Evolutionary conservation across 441 rosid genomes (phyloP), one percentile per base, ranked within the genome.

Genomic region (Gossypium aridum): DNA sequence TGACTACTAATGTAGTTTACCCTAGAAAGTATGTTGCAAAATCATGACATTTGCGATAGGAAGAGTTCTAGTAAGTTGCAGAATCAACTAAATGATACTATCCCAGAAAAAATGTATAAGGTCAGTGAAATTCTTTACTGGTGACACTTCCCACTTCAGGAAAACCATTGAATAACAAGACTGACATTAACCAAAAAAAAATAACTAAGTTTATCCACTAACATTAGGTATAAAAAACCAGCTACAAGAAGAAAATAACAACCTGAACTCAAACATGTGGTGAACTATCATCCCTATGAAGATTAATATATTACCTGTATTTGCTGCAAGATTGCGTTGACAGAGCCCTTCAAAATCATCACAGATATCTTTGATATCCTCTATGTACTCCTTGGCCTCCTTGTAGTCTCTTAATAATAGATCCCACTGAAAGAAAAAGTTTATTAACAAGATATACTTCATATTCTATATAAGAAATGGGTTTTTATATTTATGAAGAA

Each of bases 251-350:
- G 3, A 49, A 31, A 26, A 9, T 16, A 63, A 59, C 13, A 23
- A 59, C 7, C 16, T 59, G 34, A 23, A 23, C 25, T 25, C 25
- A 10, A n/a, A n/a, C 60, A 20, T 51, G 8, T 7, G 20, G 34
- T 75, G 28, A 69, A 37, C 17, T 23, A 76, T 45, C 55, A 17
- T 31, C 56, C n/a, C 26, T 9, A 5, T 65, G 8, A 20, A 75
- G 54, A 54, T 20, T 13, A 37, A 74, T 43, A 26, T 39, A 72
- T 22, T 76, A 94, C 99, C 97, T 82, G 99, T 91, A 81, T 94
- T 94, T 71, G 94, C 93, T 25, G 96, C 96, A 77, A 96, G 99
- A 84, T 96, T 96, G 60, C 96, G 88, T 65, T 96, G 99, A 76
- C 96, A 96, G 71, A 96, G 78, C 83, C 91, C 88, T 81, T 96